Conservation (phyloP, 495 filamentous ascomycete genomes). For the Rhizodiscina lignyota region DNA sequence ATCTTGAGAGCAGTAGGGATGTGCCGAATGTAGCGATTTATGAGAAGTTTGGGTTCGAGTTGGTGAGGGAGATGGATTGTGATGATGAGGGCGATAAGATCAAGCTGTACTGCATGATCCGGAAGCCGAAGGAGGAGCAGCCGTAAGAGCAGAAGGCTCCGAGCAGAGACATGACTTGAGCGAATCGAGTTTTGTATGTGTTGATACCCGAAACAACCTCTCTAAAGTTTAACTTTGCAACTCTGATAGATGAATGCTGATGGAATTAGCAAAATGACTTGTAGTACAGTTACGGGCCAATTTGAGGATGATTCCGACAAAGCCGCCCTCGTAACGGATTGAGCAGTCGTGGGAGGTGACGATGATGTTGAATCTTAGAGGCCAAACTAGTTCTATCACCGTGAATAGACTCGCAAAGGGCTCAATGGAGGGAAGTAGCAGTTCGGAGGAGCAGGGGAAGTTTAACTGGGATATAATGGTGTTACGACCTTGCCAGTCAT, state of each 20-base stretch:
- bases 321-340: too few relatives aligned
- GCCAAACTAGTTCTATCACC: too few relatives aligned
- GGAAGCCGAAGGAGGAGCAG: slow-evolving; percentile 23
- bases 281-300: neutral
- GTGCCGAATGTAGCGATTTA: slow-evolving; percentile 51
- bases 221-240: neutral
- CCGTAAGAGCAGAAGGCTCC: neutral
- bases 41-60: slow-evolving; percentile 44
- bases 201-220: neutral
- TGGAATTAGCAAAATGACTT: neutral
- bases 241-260: neutral
- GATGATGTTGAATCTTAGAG: too few relatives aligned
- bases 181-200: neutral
- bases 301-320: neutral
- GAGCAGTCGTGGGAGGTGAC: too few relatives aligned
- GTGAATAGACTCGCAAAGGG: too few relatives aligned
- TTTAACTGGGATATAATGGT: too few relatives aligned
- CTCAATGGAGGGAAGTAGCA: too few relatives aligned
- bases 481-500: too few relatives aligned
- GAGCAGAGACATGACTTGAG: neutral
- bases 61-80: slow-evolving; percentile 45
- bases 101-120: slow-evolving; percentile 33
- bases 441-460: too few relatives aligned
- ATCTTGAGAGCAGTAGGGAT: slow-evolving; percentile 46
- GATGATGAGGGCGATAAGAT: slow-evolving; percentile 34